phyloP scores from a whole-genome alignment of 2,329 filamentous ascomycete genomes.

The Penicillium expansum region DNA sequence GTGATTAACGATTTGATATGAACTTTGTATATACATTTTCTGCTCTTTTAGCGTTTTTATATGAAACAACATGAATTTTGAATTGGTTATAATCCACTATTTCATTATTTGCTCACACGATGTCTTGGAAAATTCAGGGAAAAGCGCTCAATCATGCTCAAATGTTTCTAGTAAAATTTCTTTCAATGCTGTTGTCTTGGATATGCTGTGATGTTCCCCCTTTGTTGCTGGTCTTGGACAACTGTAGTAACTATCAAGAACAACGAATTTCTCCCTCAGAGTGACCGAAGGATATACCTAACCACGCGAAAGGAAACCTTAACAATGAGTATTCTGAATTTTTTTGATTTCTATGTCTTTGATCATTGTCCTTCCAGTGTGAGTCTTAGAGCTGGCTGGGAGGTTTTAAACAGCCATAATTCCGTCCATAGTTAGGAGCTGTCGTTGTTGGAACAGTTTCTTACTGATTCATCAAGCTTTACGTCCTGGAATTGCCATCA shows the following conservation, averaged over 20 bases:
- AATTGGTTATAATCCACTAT: not conserved
- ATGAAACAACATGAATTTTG: not conserved
- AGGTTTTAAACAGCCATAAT: not conserved
- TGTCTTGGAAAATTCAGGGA: not conserved
- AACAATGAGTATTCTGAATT: not conserved
- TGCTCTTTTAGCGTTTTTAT: not conserved
- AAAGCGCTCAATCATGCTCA: not conserved
- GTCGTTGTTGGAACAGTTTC: not conserved
- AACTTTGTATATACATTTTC: not conserved
- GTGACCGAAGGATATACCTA: not conserved
- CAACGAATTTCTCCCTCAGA: not conserved
- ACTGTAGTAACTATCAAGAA: not conserved
- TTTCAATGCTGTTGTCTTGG: not conserved
- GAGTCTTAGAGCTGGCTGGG: not conserved
- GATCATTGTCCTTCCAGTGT: not conserved
- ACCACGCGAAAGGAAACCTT: not conserved
- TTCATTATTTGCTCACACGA: not conserved
- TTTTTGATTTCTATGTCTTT: not conserved
- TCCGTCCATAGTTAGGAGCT: not conserved
- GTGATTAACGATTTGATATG: conserved; percentile 8
- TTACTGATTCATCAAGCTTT: not conserved
- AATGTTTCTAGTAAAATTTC: not conserved
- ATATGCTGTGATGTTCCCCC: not conserved
- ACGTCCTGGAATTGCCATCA: no score
- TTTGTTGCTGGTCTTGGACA: not conserved